Evolutionary conservation across 768 basidiomycete genomes (phyloP), one percentile per base, ranked within the genome.

Genomic region (Hygrocybe coccinea): DNA sequence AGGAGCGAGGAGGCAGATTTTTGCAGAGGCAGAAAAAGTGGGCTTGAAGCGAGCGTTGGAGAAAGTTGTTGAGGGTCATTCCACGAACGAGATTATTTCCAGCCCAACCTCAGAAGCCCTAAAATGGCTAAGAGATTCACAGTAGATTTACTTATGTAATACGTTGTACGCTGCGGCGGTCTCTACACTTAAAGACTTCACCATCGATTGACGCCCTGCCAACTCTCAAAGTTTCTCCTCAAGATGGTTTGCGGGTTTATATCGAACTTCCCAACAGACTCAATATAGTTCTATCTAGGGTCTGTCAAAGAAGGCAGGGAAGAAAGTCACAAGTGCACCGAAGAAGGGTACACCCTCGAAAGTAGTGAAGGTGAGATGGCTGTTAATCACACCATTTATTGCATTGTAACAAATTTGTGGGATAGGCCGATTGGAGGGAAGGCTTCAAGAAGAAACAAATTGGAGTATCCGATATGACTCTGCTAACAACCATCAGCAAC

Each of bases 391-490:
- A n/a, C 46, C 33, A n/a, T 37, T 3, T 41, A 15, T 19, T 3
- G 33, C 21, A 19, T 36, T 33, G 46, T 21, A 34, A n/a, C 39
- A 25, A 34, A 44, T 39, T 24, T 25, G 41, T 33, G n/a, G 33
- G 38, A 33, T 60, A 98, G 95, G 95, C 95, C 48, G 95, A 98
- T 69, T 99, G 95, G 95, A 95, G 95, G 73, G 95, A 98, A 67
- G 94, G 95, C 4, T 99, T 99, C 81, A 97, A 97, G 86, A 99
- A 97, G 86, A 97, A 97, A 75, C 88, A 91, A 72, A 87, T 95
- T 59, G 97, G 97, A 54, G 95, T 99, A 56, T 86, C 91, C 41
- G 97, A 99, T 79, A 99, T 99, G 97, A 99, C 97, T 8, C 76
- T 99, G 58, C 76, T 99, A 56, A 89, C 91, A 21, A 95, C 91